Base-by-base conservation (phyloP, 2,329 filamentous ascomycete species). In the Nannizziopsis arthrosporioides region DNA sequence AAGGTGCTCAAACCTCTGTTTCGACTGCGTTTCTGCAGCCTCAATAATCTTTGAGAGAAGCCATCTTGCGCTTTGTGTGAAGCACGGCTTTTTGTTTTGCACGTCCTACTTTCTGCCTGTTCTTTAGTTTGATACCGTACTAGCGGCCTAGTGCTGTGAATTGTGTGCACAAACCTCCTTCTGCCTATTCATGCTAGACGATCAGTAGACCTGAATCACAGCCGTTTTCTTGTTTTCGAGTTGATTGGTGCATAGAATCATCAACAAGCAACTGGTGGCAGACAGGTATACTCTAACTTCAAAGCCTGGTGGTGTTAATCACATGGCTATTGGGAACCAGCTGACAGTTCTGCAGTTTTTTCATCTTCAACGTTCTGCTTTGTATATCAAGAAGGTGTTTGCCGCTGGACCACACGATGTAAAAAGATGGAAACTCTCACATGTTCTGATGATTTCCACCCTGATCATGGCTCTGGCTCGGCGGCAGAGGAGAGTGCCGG, bases 381-480 rank as follows among this genome's bases (percentile, higher is more conserved):
- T 48, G 11, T 42, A 22, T 39, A 18, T 30, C 30, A 18, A 31
- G 18, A 18, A 15, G 22, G 19, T 36, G 32, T 18, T 32, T 27
- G 44, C 11, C 19, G 19, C n/a, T 37, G 27, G 10, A 39, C 31
- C 32, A 22, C 17, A 38, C 30, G 27, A 37, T 42, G 45, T 41
- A 36, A n/a, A 12, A 17, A 35, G 15, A 52, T 53, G 53, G 42
- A 35, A 45, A 42, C 46, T 27, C 46, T 55, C 53, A 55, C 53
- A 55, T 55, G 49, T 39, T 34, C 43, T 14, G 30, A 51, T 18
- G 14, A 41, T 35, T 14, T 31, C 34, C 9, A 36, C 10, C 36
- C 17, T 36, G 27, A 32, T 14, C 35, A 51, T 49, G 48, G 40
- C 39, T 30, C 40, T 31, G 9, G 40, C 17, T 41, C 43, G 31